Evolutionary conservation across 805 yeast genomes (phyloP), one percentile per base, ranked within the genome.

Genomic region (Metschnikowia sp.): DNA sequence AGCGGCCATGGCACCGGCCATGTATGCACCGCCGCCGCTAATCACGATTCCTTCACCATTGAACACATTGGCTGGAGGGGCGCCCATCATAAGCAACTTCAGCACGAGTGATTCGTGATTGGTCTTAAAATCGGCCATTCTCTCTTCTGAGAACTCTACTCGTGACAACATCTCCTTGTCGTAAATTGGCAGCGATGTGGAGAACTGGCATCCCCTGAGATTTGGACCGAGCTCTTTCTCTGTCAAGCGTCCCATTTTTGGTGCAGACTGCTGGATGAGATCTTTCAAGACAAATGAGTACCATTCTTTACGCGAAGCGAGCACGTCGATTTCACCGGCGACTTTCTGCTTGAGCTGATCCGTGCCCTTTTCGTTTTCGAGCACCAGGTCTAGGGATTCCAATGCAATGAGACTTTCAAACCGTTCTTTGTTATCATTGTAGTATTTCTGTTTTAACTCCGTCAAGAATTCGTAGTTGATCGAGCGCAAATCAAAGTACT

Each of bases 31-130:
- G 7, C 68, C 68, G 10, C 64, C 66, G 39, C 61, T 60, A 11
- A 69, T 59, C 1, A 68, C 71, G 31, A 69, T 69, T 11, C 75
- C 75, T 26, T 62, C 58, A 3, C 72, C 73, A 8, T 44, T 45
- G 26, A 58, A 56, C 22, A 64, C 51, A 15, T 56, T 52, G 4
- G 46, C 36, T 2, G 67, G 59, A 4, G 69, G 69, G 3, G 55
- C 45, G 13, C 59, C 57, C 42, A 65, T 47, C 13, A 51, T 38
- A 39, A 54, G 60, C 40, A 69, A 51, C 8, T 49, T 44, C n/a
- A 52, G 44, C 5, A 65, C 69, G 13, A 69, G 45, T 11, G 47
- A 32, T 29, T 61, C 68, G 47, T 68, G 74, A 13, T 52, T 51
- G 6, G 33, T 18, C 40, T 61, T 57, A 32, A 67, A 51, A 32